phyloP scores from a whole-genome alignment of 192 early-diverging fungal species.

The Mortierella alpina region DNA sequence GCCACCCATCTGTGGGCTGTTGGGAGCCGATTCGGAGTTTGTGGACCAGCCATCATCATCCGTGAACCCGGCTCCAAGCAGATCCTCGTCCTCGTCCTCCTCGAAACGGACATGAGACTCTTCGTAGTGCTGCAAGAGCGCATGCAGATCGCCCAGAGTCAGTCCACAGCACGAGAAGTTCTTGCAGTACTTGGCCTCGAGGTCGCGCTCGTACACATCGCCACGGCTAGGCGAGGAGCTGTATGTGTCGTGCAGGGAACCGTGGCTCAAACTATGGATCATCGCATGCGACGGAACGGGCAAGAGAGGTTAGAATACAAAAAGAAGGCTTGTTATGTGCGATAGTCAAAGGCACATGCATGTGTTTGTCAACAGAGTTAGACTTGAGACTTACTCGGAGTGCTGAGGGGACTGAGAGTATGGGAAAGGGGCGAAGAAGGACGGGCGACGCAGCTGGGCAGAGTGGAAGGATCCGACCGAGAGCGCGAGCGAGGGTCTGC shows the following conservation, averaged over 20 bases:
- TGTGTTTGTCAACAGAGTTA: background rate
- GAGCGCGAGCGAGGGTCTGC: constrained; percentile 19
- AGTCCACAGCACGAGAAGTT: constrained; percentile 97
- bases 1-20: constrained; percentile 32
- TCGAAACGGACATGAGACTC: constrained; percentile 92
- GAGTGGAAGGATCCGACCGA: constrained; percentile 39
- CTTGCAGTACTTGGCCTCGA: constrained; percentile 93
- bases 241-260: constrained; percentile 26
- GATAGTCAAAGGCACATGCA: background rate
- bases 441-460: constrained; percentile 43
- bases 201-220: constrained; percentile 65
- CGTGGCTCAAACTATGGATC: constrained; percentile 12
- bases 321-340: background rate
- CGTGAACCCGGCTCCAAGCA: constrained; percentile 23
- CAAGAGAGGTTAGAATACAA: background rate
- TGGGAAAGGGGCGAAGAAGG: constrained; percentile 40
- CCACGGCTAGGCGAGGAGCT: constrained; percentile 29
- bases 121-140: constrained; percentile 96
- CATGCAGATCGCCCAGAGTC: constrained; percentile 89
- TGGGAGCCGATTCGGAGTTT: constrained; percentile 37
- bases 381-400: constrained; percentile 34
- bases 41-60: constrained; percentile 56
- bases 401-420: constrained; percentile 44
- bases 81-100: constrained; percentile 56
- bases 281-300: background rate